Evolutionary conservation across 768 basidiomycete genomes (phyloP).

Genomic region (Leccinum sublutescens): DNA sequence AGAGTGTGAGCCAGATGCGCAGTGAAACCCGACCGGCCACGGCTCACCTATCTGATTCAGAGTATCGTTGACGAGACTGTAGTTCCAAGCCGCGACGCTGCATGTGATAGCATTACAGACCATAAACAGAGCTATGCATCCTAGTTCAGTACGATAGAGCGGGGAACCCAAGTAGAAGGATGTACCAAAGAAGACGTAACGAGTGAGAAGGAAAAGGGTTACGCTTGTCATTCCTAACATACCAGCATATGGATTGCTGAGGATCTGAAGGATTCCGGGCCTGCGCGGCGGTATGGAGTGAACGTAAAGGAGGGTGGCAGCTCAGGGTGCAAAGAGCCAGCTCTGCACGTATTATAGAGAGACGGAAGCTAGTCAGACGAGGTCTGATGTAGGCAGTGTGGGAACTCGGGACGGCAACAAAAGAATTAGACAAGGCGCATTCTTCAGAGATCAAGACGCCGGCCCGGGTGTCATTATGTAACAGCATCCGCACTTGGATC

Average conservation of each 20-base stretch:
- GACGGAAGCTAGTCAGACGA: constrained; percentile 5
- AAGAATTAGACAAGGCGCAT: background rate
- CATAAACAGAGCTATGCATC: constrained; percentile 51
- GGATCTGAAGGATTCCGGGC: constrained; percentile 7
- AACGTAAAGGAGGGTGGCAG: background rate
- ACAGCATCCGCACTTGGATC: background rate
- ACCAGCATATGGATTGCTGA: constrained; percentile 28
- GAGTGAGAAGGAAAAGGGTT: constrained; percentile 44
- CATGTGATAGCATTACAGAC: constrained; percentile 64
- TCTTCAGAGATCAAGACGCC: background rate
- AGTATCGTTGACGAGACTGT: constrained; percentile 43
- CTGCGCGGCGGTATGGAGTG: constrained; percentile 34
- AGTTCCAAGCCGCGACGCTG: constrained; percentile 69
- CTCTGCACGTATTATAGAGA: constrained; percentile 19
- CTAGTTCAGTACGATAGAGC: background rate
- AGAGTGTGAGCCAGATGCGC: constrained; percentile 10
- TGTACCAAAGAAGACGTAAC: constrained; percentile 62
- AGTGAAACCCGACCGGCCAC: background rate
- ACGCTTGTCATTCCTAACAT: constrained; percentile 40
- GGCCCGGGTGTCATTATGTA: background rate
- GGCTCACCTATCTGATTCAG: constrained; percentile 39
- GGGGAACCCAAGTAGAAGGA: background rate
- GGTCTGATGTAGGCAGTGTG: constrained; percentile 19
- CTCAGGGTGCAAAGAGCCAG: constrained; percentile 26
- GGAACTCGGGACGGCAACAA: constrained; percentile 4